Percentiles rank a stretch among this genome's conserved stretches.
phyloP scores from a whole-genome alignment of 2,329 filamentous ascomycete species.

The Claviceps sp. region DNA sequence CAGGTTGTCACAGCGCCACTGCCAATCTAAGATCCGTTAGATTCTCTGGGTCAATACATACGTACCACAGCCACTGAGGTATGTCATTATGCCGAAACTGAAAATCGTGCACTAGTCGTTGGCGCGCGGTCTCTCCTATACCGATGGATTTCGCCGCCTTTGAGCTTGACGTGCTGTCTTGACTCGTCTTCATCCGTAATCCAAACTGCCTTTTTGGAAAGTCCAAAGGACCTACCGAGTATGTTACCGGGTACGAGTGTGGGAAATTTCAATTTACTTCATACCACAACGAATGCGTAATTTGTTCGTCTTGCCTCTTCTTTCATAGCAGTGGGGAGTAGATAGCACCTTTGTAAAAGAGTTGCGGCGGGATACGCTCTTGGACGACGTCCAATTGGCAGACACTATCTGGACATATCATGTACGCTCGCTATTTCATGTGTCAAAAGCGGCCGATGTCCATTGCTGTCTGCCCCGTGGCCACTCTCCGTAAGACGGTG shows the following conservation, averaged over 20 bases:
- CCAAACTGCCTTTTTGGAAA: conserved; percentile 20
- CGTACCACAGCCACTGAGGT: too few relatives aligned
- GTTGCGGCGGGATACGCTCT: conserved; percentile 27
- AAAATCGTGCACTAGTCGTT: too few relatives aligned
- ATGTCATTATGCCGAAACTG: too few relatives aligned
- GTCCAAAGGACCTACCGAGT: conserved; percentile 23
- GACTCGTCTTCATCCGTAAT: background rate
- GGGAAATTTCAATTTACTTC: too few relatives aligned
- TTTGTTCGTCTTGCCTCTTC: background rate
- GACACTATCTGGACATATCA: conserved; percentile 34
- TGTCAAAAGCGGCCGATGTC: conserved; percentile 23
- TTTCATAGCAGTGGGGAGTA: background rate
- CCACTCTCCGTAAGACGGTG: conserved; percentile 28
- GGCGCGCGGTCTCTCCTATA: too few relatives aligned
- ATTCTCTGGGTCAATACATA: too few relatives aligned
- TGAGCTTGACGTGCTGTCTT: background rate
- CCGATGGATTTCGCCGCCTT: background rate
- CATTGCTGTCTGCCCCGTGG: conserved; percentile 29
- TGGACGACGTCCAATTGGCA: conserved; percentile 40
- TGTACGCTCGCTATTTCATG: conserved; percentile 25
- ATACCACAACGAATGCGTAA: conserved; percentile 37
- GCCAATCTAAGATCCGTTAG: too few relatives aligned
- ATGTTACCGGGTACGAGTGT: conserved; percentile 21
- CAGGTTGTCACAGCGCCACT: too few relatives aligned
- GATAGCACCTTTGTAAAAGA: conserved; percentile 16